Conservation (phyloP, 257 asterid species). For the Ehretia macrophylla region DNA sequence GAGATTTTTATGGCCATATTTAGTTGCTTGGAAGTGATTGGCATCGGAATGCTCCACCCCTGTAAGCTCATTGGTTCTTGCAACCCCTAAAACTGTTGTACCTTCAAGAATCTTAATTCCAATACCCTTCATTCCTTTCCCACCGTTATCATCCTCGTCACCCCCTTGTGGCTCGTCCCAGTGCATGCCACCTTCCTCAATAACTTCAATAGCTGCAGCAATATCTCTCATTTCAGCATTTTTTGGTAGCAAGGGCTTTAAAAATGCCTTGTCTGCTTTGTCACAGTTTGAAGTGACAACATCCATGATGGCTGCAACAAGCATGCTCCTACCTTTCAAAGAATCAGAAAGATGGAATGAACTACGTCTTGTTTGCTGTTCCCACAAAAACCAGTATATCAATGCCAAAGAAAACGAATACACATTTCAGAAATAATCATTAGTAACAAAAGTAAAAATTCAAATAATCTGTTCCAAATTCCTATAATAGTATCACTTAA, state of each 20-base stretch:
- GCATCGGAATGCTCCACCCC: constrained; percentile 50
- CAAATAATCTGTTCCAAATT: neutral
- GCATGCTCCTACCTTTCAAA: constrained; percentile 98
- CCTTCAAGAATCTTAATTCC: constrained; percentile 98
- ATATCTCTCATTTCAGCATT: constrained; percentile 88
- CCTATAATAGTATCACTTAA: neutral
- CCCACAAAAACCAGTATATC: constrained; percentile 40
- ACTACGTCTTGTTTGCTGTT: constrained; percentile 72
- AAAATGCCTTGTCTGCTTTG: constrained; percentile 53
- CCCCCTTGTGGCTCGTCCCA: constrained; percentile 77
- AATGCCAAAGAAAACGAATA: constrained; percentile 20
- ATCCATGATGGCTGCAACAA: constrained; percentile 96
- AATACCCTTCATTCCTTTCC: constrained; percentile 82
- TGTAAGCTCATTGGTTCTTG: constrained; percentile 54
- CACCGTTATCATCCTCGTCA: constrained; percentile 65
- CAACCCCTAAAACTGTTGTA: constrained; percentile 78
- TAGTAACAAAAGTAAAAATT: neutral
- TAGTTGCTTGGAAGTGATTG: constrained; percentile 22
- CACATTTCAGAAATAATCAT: neutral
- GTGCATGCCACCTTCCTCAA: constrained; percentile 88
- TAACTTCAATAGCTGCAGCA: constrained; percentile 92
- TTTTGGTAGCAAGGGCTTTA: constrained; percentile 67
- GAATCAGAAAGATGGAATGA: constrained; percentile 73
- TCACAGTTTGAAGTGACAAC: constrained; percentile 86
- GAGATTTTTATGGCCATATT: constrained; percentile 30